Conservation (phyloP, 2,329 filamentous ascomycete genomes). For the Nothopassalora personata region DNA sequence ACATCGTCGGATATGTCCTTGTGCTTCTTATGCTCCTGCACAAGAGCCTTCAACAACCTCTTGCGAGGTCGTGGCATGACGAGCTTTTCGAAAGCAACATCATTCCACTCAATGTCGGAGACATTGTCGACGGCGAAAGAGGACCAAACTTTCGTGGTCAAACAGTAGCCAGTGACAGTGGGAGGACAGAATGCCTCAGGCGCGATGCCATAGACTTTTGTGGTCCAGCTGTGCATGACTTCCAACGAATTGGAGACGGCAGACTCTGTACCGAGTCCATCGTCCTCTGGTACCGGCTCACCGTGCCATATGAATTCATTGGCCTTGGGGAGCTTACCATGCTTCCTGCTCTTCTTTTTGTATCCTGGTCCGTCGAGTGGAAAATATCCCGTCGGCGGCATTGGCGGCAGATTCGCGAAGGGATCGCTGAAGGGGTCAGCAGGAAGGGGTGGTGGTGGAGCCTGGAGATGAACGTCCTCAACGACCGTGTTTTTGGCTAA, state of each 20-base stretch:
- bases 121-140: neutral
- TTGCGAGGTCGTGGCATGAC: constrained; percentile 47
- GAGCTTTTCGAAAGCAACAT: constrained; percentile 43
- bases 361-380: neutral
- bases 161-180: neutral
- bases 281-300: neutral
- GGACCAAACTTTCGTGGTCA: neutral
- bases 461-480: neutral
- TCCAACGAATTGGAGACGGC: neutral
- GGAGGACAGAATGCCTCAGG: neutral
- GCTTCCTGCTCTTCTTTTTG: neutral
- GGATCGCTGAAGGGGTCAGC: neutral
- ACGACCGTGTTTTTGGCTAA: neutral
- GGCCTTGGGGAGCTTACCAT: neutral
- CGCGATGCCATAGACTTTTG: neutral
- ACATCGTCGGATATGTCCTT: constrained; percentile 45
- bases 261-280: neutral
- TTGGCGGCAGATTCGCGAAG: neutral
- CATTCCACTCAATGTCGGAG: constrained; percentile 40
- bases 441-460: neutral
- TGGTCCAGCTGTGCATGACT: neutral
- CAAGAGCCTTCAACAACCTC: constrained; percentile 39
- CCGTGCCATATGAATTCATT: no score
- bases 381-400: neutral
- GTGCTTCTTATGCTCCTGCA: constrained; percentile 40